Evolutionary conservation across 1,284 basidiomycete species (phyloP).

Genomic region (Cutaneotrichosporon cavernicola): DNA sequence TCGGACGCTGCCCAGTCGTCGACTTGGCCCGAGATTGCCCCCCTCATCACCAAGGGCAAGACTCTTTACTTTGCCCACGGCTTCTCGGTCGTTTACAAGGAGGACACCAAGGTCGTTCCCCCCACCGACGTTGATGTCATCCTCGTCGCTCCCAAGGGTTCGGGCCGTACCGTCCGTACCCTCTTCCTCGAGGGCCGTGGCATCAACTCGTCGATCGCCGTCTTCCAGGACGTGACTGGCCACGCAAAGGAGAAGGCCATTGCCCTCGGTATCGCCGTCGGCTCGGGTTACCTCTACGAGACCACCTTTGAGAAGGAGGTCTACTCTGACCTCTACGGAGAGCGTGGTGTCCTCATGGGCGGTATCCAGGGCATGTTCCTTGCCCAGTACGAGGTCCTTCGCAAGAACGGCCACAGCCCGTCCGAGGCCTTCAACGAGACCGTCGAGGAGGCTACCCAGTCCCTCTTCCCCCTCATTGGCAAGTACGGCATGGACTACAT

Average conservation of each 20-base stretch:
- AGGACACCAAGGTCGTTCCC: constrained; percentile 90
- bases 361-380: constrained; percentile 99
- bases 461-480: constrained; percentile 95
- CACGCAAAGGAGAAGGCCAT: constrained; percentile 97
- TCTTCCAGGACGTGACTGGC: constrained; percentile 82
- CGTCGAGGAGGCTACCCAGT: constrained; percentile 98
- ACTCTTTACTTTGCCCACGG: constrained; percentile 99
- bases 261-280: constrained; percentile 90
- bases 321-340: constrained; percentile 98
- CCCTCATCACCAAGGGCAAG: constrained; percentile 97
- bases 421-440: constrained; percentile 99
- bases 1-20: constrained; percentile 97
- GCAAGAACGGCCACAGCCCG: constrained; percentile 95
- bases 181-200: constrained; percentile 99
- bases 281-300: constrained; percentile 80
- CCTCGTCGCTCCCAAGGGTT: constrained; percentile 98
- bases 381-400: constrained; percentile 96
- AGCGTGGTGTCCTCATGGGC: constrained; percentile 99
- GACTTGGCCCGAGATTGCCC: constrained; percentile 84
- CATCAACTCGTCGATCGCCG: constrained; percentile 56
- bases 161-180: constrained; percentile 96
- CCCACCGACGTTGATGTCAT: constrained; percentile 97
- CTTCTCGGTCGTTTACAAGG: constrained; percentile 98
- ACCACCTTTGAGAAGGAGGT: constrained; percentile 99
- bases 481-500: constrained; percentile 99